A percentile compares a stretch with the other conserved stretches of the same genome.
Conservation (phyloP, 1,284 basidiomycete genomes). For the Boletus austroedulis region DNA sequence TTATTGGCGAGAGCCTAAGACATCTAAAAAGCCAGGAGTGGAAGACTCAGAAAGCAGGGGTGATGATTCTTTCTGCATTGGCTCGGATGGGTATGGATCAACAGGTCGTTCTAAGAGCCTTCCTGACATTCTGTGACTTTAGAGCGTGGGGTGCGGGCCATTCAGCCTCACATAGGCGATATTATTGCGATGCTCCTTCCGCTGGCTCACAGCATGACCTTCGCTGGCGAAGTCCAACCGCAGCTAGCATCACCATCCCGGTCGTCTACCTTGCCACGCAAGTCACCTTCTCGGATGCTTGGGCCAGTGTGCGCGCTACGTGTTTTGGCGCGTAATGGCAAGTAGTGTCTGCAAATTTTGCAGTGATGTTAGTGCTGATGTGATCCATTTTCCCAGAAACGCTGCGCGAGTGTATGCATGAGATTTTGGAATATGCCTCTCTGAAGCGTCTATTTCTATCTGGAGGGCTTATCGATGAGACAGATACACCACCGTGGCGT, state of each 20-base stretch:
- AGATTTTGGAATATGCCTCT: slow-evolving; percentile 12
- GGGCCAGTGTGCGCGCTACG: slow-evolving; percentile 26
- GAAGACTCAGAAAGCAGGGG: slow-evolving; percentile 27
- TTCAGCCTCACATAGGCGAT: slow-evolving; percentile 6
- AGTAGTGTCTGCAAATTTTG: not conserved
- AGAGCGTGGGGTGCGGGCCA: slow-evolving; percentile 20
- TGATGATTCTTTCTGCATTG: slow-evolving; percentile 25
- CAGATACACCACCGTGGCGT: slow-evolving; percentile 16
- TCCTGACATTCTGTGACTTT: not conserved
- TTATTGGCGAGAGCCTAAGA: slow-evolving; percentile 14
- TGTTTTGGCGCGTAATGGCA: slow-evolving; percentile 15
- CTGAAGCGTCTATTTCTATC: slow-evolving; percentile 22
- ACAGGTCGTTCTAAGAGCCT: not conserved
- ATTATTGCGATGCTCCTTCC: slow-evolving; percentile 25
- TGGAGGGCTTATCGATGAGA: slow-evolving; percentile 16
- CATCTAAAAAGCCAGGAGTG: slow-evolving; percentile 9
- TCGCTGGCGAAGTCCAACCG: too few relatives aligned
- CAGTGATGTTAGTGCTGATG: not conserved
- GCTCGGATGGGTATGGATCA: slow-evolving; percentile 17
- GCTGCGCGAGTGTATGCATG: slow-evolving; percentile 1
- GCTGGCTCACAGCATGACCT: not conserved
- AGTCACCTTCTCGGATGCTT: slow-evolving; percentile 27
- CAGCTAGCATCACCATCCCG: not conserved
- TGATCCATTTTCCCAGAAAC: slow-evolving; percentile 6
- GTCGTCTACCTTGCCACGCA: too few relatives aligned